Evolutionary conservation across 805 yeast genomes (phyloP).

Genomic region (Cyberlindnera nakhonratchasimensis): DNA sequence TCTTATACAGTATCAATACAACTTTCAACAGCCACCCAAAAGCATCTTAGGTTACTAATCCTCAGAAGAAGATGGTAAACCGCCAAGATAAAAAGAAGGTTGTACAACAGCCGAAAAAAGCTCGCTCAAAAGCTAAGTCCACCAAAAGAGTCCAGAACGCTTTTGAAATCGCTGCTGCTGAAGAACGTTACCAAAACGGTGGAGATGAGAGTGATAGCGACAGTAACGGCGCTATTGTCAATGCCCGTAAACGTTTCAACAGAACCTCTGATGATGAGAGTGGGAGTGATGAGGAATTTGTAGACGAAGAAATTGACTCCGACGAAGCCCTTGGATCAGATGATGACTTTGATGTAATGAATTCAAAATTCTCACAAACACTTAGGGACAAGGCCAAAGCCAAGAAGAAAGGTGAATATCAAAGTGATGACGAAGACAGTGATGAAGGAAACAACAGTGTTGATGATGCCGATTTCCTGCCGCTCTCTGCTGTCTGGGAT

Average conservation of each 20-base stretch:
- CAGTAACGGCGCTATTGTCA: slow-evolving; percentile 37
- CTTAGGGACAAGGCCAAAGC: slow-evolving; percentile 52
- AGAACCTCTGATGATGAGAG: slow-evolving; percentile 26
- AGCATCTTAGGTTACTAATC: too few relatives aligned
- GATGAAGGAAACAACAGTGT: slow-evolving; percentile 62
- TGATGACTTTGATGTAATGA: slow-evolving; percentile 61
- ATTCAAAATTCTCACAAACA: slow-evolving; percentile 66
- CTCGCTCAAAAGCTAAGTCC: slow-evolving; percentile 26
- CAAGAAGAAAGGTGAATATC: slow-evolving; percentile 26
- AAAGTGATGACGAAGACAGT: slow-evolving; percentile 24
- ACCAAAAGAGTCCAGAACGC: slow-evolving; percentile 45
- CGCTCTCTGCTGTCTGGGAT: slow-evolving; percentile 90
- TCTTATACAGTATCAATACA: not conserved
- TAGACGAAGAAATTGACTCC: slow-evolving; percentile 71
- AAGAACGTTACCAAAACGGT: slow-evolving; percentile 16
- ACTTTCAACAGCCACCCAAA: too few relatives aligned
- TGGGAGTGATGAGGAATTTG: slow-evolving; percentile 34
- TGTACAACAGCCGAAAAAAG: slow-evolving; percentile 6
- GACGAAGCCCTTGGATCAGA: slow-evolving; percentile 88
- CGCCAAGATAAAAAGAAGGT: not conserved
- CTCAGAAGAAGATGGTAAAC: slow-evolving; percentile 2
- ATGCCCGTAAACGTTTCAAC: slow-evolving; percentile 29
- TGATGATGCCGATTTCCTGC: slow-evolving; percentile 71
- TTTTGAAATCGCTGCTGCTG: slow-evolving; percentile 41
- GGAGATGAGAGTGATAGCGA: slow-evolving; percentile 30